A percentile compares a stretch with the other conserved stretches of the same genome.
Evolutionary conservation across 805 yeast genomes (phyloP).

Genomic region (Cephaloascus albidus): DNA sequence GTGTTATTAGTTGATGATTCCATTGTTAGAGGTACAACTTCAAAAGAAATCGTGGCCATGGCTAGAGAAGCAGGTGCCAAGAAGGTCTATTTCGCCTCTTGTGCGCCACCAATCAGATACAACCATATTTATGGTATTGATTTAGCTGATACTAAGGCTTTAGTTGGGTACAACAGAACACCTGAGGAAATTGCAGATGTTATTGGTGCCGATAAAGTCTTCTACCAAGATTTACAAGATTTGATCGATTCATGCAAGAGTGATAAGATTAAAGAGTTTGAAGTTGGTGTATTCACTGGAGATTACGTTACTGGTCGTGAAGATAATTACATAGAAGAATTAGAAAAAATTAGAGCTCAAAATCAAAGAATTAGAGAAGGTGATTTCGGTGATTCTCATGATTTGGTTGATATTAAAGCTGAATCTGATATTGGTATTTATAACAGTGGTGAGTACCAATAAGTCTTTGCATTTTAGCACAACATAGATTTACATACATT

Average conservation of each 20-base stretch:
- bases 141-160: slow-evolving; percentile 87
- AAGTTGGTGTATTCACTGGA: slow-evolving; percentile 96
- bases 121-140: slow-evolving; percentile 98
- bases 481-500: slow-evolving; percentile 1
- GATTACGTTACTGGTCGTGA: slow-evolving; percentile 91
- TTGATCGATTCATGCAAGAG: slow-evolving; percentile 69
- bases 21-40: slow-evolving; percentile 95
- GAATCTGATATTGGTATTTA: slow-evolving; percentile 55
- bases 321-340: slow-evolving; percentile 67
- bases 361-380: slow-evolving; percentile 46
- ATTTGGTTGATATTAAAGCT: slow-evolving; percentile 64
- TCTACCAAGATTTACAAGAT: slow-evolving; percentile 81
- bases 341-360: slow-evolving; percentile 75
- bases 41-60: slow-evolving; percentile 93
- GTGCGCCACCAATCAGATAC: slow-evolving; percentile 95
- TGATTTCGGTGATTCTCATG: slow-evolving; percentile 33
- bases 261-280: slow-evolving; percentile 52
- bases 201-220: slow-evolving; percentile 86
- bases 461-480: slow-evolving; percentile 1
- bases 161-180: slow-evolving; percentile 76
- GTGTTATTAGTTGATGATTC: slow-evolving; percentile 94
- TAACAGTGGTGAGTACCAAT: slow-evolving; percentile 43
- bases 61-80: slow-evolving; percentile 98
- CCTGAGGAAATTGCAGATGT: slow-evolving; percentile 68
- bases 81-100: slow-evolving; percentile 91